Percentiles rank a stretch among this genome's conserved stretches.
phyloP scores from a whole-genome alignment of 129 eudicot species.

The Deinandra increscens region DNA sequence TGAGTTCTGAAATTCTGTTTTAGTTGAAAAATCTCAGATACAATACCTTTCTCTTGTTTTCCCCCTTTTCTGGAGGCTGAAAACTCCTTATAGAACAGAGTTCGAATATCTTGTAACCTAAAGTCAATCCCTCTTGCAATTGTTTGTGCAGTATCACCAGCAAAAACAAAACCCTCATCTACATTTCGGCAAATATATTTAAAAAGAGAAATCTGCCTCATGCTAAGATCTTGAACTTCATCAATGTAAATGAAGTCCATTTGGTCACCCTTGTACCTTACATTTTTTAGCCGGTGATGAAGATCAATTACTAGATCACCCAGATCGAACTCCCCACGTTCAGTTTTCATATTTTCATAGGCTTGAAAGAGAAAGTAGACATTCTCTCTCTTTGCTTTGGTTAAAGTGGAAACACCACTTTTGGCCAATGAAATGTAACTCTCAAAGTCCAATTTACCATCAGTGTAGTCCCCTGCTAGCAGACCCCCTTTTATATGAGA shows the following conservation, averaged over 20 bases:
- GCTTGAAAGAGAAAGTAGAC: constrained; percentile 52
- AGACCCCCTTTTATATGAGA: constrained; percentile 76
- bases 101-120: constrained; percentile 67
- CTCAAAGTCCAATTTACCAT: constrained; percentile 32
- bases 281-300: constrained; percentile 48
- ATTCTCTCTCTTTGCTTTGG: constrained; percentile 32
- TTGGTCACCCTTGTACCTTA: constrained; percentile 38
- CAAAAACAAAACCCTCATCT: constrained; percentile 64
- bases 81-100: constrained; percentile 61
- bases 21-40: constrained; percentile 48
- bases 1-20: constrained; percentile 70
- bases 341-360: constrained; percentile 61
- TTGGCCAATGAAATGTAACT: constrained; percentile 44
- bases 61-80: constrained; percentile 13
- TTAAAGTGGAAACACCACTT: constrained; percentile 44
- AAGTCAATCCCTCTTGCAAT: constrained; percentile 81
- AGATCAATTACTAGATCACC: constrained; percentile 72
- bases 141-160: constrained; percentile 88
- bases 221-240: constrained; percentile 80
- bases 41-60: constrained; percentile 48
- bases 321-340: constrained; percentile 56
- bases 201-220: constrained; percentile 65
- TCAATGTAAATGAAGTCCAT: constrained; percentile 72
- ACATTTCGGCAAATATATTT: constrained; percentile 69
- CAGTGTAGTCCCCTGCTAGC: constrained; percentile 29